These are phyloP conservation scores for Aspergillus ruber DNA, from an alignment of 2,329 filamentous ascomycete genomes.

Conservation along the genomic window DNA sequence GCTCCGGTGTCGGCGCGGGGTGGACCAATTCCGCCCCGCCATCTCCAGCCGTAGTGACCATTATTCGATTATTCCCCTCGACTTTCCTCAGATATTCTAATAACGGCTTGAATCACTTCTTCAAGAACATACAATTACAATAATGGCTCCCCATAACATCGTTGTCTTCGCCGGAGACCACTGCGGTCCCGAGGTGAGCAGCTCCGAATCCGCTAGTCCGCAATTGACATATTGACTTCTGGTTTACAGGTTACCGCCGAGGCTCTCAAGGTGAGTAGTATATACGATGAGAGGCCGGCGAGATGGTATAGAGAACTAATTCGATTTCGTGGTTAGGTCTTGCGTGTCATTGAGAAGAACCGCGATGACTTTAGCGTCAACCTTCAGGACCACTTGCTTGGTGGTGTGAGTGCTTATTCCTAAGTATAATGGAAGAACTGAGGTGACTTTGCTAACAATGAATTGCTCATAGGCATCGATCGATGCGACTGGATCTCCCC, in stretches of 20 bases:
- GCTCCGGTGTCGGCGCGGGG: constrained; percentile 24
- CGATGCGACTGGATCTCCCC: constrained; percentile 67
- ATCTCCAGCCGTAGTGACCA: constrained; percentile 13
- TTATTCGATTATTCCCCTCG: constrained; percentile 7
- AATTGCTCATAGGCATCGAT: constrained; percentile 65
- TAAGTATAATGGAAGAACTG: not conserved
- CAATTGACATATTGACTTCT: not conserved
- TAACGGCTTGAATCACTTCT: constrained; percentile 12
- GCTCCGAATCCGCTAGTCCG: constrained; percentile 2
- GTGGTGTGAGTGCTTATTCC: constrained; percentile 62
- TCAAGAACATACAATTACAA: not conserved
- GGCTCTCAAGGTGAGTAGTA: constrained; percentile 64
- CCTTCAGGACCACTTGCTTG: constrained; percentile 81
- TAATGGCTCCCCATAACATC: constrained; percentile 67
- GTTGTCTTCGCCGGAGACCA: constrained; percentile 80
- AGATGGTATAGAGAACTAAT: constrained; percentile 2
- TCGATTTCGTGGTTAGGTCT: constrained; percentile 48
- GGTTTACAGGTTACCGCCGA: constrained; percentile 65
- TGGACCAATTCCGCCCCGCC: constrained; percentile 13
- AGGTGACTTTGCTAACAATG: constrained; percentile 1
- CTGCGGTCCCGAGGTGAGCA: constrained; percentile 72
- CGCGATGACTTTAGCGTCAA: constrained; percentile 74
- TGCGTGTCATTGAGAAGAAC: constrained; percentile 69
- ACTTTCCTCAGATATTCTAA: not conserved
- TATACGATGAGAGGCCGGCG: not conserved